phyloP scores from a whole-genome alignment of 306 rosid genomes.

The Glycyrrhiza uralensis region DNA sequence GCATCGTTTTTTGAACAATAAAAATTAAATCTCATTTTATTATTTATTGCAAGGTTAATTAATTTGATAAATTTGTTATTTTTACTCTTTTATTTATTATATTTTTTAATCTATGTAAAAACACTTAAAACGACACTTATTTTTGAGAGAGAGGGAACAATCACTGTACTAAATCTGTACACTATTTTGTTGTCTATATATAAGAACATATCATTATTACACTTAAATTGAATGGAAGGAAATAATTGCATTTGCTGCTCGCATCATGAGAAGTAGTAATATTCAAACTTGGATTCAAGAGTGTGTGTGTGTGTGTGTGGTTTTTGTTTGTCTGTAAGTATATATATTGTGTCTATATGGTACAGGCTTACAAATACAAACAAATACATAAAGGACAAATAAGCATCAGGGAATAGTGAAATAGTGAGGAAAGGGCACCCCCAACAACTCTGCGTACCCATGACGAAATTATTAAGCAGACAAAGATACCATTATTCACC shows the following conservation, averaged over 20 bases:
- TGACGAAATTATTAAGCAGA: slow-evolving; percentile 56
- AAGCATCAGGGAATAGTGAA: slow-evolving; percentile 42
- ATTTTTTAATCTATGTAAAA: too few relatives aligned
- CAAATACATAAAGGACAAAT: slow-evolving; percentile 59
- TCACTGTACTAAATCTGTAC: too few relatives aligned
- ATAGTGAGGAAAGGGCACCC: slow-evolving; percentile 40
- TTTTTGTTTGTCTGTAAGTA: slow-evolving; percentile 3
- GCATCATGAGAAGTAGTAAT: background rate
- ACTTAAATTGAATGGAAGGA: background rate
- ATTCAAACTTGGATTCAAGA: background rate
- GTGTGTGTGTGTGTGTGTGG: background rate
- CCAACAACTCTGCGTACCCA: slow-evolving; percentile 50
- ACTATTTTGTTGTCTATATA: background rate
- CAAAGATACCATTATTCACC: slow-evolving; percentile 62
- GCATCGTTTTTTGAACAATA: too few relatives aligned
- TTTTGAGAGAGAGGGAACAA: too few relatives aligned
- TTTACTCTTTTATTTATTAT: too few relatives aligned
- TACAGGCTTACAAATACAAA: slow-evolving; percentile 30
- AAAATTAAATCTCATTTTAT: too few relatives aligned
- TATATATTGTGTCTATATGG: slow-evolving; percentile 13
- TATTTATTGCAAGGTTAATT: too few relatives aligned
- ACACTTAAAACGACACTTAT: too few relatives aligned
- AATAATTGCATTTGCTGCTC: background rate
- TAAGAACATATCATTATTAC: background rate
- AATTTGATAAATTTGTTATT: too few relatives aligned